Base-by-base conservation (phyloP, 2,329 filamentous ascomycete genomes). In the Cryphonectria radicalis region DNA sequence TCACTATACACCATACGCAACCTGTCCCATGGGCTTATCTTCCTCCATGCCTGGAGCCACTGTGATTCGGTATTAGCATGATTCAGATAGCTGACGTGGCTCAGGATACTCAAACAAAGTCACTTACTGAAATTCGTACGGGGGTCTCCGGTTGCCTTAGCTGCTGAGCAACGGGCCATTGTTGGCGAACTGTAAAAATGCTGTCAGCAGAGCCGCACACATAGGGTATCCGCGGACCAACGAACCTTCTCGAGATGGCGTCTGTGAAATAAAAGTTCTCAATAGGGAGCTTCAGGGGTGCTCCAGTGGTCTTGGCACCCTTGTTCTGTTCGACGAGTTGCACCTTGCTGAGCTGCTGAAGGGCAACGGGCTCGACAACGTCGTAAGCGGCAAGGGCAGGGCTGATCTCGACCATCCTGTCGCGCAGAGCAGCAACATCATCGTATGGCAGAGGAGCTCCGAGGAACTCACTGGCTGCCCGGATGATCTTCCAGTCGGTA, bases 261-360 rank as follows among this genome's bases (percentile, higher is more conserved):
- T 99, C 95, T 81, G 96, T 99, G 84, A 98, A 97, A 86, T 95
- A 99, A 83, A 99, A 99, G 86, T 99, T 93, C 78, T 97, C 91
- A 77, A 99, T 93, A 70, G 92, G 90, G 83, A 93, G 93, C 86
- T 91, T 93, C 78, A 99, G 87, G 42, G 93, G 89, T 77, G 87
- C 83, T n/a, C 90, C 91, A 57, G 86, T 91, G n/a, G 87, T 78
- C 83, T 93, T 92, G 66, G 90, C 84, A 64, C 93, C 94, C 89
- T 96, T 97, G 87, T 98, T 98, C 83, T 97, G 93, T 80, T 98
- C 96, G 68, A 97, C 93, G 71, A 99, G 87, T 83, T 98, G 95
- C 71, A 97, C 92, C 87, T 95, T 98, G 89, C 93, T 94, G 77
- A 98, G 84, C 74, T 89, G 85, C 76, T 86, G 85, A 72, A 97